phyloP scores from a whole-genome alignment of 108 stramenopile species.

The Cyclotella kingstonii region DNA sequence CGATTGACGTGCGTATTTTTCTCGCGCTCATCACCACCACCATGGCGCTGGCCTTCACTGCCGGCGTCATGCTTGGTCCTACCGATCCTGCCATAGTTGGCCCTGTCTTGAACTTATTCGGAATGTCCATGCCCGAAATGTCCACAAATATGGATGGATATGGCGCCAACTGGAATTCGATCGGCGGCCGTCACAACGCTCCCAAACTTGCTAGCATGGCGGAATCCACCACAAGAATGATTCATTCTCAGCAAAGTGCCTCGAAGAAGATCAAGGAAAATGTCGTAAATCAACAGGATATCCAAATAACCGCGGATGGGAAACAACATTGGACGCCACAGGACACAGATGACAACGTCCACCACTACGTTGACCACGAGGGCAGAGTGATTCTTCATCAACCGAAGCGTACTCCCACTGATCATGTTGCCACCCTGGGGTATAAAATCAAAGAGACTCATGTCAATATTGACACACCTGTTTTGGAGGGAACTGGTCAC shows the following conservation, averaged over 20 bases:
- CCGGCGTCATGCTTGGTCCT: conserved; percentile 67
- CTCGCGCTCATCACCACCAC: conserved; percentile 60
- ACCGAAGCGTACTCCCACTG: conserved; percentile 29
- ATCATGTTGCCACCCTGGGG: conserved; percentile 37
- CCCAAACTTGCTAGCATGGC: conserved; percentile 5
- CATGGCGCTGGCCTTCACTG: conserved; percentile 68
- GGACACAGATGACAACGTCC: neutral
- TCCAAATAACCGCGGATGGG: neutral
- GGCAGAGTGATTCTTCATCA: conserved; percentile 23
- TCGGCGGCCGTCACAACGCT: neutral
- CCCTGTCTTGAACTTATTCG: conserved; percentile 24
- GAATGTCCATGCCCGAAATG: conserved; percentile 18
- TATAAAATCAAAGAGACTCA: conserved; percentile 44
- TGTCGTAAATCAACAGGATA: conserved; percentile 4
- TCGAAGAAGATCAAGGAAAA: conserved; percentile 38
- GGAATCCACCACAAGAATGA: neutral
- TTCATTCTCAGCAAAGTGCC: neutral
- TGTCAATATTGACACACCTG: conserved; percentile 38
- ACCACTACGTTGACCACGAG: conserved; percentile 14
- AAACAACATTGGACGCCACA: neutral
- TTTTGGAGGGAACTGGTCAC: conserved; percentile 41
- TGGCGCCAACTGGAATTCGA: neutral
- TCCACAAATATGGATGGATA: neutral
- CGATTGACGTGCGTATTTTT: conserved; percentile 76
- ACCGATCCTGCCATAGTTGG: conserved; percentile 30